A percentile compares a stretch with the other conserved stretches of the same genome.
Conservation (phyloP, 257 asterid species). For the Eustoma russellianum region DNA sequence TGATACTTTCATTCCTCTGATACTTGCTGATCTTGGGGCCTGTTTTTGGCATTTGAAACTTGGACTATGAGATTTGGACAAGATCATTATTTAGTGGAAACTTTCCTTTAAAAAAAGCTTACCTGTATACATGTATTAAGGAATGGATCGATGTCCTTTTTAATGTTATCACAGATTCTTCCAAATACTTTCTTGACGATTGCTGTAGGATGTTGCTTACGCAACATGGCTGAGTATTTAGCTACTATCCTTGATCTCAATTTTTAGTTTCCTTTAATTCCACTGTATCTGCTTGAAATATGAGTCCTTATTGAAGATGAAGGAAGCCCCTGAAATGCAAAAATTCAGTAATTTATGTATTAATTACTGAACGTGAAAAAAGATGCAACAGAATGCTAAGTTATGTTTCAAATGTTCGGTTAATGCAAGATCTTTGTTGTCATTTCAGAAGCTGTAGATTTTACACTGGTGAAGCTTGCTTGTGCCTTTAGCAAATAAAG, state of each 20-base stretch:
- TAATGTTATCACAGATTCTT: constrained; percentile 73
- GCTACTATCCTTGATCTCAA: constrained; percentile 70
- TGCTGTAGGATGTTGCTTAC: constrained; percentile 83
- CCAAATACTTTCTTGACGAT: constrained; percentile 89
- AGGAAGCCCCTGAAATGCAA: constrained; percentile 48
- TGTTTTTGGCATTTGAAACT: constrained; percentile 26
- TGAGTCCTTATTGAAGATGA: constrained; percentile 57
- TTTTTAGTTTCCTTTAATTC: constrained; percentile 73
- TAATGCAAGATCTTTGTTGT: constrained; percentile 16
- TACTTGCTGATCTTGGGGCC: constrained; percentile 88
- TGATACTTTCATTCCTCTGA: constrained; percentile 63
- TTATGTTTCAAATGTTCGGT: neutral
- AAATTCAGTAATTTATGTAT: neutral
- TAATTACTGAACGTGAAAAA: no score
- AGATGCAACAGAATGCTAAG: no score
- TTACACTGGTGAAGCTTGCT: constrained; percentile 28
- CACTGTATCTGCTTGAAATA: constrained; percentile 79
- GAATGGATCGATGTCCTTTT: constrained; percentile 78
- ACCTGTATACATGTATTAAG: constrained; percentile 85
- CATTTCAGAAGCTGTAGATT: constrained; percentile 9
- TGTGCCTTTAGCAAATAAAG: constrained; percentile 83
- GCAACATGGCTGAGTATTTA: constrained; percentile 79
- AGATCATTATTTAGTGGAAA: neutral
- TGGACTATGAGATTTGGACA: constrained; percentile 9
- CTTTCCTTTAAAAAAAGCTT: constrained; percentile 15